A percentile compares a stretch with the other conserved stretches of the same genome.
These are phyloP conservation scores for Phyllosticta citriasiana DNA, from an alignment of 2,329 filamentous ascomycete genomes.

Conservation along the genomic window DNA sequence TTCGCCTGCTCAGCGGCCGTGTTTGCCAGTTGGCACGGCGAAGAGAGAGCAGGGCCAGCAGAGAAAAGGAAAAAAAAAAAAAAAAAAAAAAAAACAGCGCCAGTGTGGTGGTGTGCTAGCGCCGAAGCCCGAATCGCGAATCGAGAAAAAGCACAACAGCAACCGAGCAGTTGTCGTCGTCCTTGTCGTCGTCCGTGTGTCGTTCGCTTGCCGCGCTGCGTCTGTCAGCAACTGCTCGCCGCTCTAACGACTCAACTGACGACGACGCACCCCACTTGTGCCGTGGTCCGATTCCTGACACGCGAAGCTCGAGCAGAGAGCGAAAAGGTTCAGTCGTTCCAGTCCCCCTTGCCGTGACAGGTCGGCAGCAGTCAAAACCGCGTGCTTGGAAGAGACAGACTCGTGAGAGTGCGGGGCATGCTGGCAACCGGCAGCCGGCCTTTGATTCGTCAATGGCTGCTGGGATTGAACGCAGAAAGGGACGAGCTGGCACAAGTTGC, in stretches of 20 bases:
- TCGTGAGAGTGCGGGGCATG: not conserved
- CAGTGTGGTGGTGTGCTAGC: not conserved
- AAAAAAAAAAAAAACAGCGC: not conserved
- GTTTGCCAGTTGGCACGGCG: not conserved
- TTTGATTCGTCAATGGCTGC: not conserved
- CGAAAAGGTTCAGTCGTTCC: not conserved
- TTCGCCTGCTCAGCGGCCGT: not conserved
- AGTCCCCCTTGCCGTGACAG: not conserved
- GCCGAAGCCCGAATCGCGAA: not conserved
- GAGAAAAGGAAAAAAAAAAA: too few species aligned
- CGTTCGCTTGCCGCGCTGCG: not conserved
- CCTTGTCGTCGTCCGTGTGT: not conserved
- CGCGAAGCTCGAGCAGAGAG: not conserved
- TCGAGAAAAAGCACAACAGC: not conserved
- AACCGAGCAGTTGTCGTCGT: not conserved
- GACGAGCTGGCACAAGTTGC: not conserved
- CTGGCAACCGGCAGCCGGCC: not conserved
- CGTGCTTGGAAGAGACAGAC: not conserved
- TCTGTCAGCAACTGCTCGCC: not conserved
- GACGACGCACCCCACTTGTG: not conserved
- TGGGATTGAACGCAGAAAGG: too few species aligned
- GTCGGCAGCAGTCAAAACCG: not conserved
- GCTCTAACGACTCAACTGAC: not conserved
- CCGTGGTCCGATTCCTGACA: not conserved
- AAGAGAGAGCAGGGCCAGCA: not conserved